Evolutionary conservation across 257 asterid species (phyloP), one percentile per base, ranked within the genome.

Genomic region (Nicotiana tomentosiformis): DNA sequence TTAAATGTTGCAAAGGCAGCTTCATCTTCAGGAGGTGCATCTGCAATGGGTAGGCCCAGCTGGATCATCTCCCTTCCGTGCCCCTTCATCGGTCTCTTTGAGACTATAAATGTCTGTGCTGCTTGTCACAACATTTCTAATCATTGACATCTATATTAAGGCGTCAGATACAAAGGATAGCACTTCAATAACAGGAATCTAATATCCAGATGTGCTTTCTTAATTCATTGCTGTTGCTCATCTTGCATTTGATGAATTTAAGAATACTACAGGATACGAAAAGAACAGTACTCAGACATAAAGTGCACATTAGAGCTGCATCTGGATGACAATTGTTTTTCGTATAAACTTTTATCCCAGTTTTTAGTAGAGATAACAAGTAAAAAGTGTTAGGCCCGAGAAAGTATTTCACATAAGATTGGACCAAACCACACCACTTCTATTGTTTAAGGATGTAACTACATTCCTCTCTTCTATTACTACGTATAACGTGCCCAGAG

Each of bases 61-160:
- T 93, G 98, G 86, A 95, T 90, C 92, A 87, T 90, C 92, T 93
- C 98, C 87, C 98, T 92, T 83, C 98, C 98, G 85, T 92, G 98
- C 81, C 97, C 98, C 84, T 85, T 92, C 91, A 87, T 90, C 66
- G 98, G 98, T 84, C 94, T 90, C 92, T 86, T 93, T 43, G 91
- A 87, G 86, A 85, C 68, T 76, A 90, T 81, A 88, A 91, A 95
- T 68, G 95, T 87, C 85, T 91, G 95, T 29, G 97, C 98, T 95
- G 93, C 83, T 88, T 84, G 77, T 85, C 83, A 81, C 61, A 66
- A 76, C 7, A 76, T 49, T 74, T 76, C 43, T 51, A 76, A 74
- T 78, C 57, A 46, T 67, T 78, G 82, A 69, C 62, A 81, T 57
- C 81, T 72, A 83, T 72, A 83, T 51, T 79, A 32, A 11, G 30